phyloP scores from a whole-genome alignment of 495 filamentous ascomycete genomes.

The Daldinia loculata region DNA sequence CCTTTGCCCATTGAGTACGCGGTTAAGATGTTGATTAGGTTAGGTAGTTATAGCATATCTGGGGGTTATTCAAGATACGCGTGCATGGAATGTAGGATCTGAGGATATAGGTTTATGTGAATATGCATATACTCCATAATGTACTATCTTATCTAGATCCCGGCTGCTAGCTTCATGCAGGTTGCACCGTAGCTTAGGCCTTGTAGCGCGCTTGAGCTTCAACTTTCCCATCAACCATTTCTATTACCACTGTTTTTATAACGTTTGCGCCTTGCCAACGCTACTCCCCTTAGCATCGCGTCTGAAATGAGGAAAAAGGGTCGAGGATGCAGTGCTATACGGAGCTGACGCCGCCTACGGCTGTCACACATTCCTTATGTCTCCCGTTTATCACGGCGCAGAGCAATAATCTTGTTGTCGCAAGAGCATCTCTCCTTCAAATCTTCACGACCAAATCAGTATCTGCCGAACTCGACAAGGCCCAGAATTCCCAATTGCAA shows the following conservation, averaged over 20 bases:
- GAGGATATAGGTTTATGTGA: background rate
- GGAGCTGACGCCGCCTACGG: constrained; percentile 89
- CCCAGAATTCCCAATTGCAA: constrained; percentile 44
- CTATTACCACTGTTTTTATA: background rate
- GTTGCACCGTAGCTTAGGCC: background rate
- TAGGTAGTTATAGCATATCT: background rate
- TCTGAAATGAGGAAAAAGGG: constrained; percentile 40
- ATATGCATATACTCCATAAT: constrained; percentile 11
- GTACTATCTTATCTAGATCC: constrained; percentile 33
- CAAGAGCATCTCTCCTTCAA: constrained; percentile 89
- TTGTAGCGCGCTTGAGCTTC: constrained; percentile 18
- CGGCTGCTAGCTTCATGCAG: background rate
- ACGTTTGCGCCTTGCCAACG: constrained; percentile 4
- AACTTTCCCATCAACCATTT: constrained; percentile 4
- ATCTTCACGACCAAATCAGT: constrained; percentile 72
- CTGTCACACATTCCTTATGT: constrained; percentile 86
- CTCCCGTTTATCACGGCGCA: constrained; percentile 78
- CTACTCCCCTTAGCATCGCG: background rate
- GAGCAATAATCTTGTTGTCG: constrained; percentile 84
- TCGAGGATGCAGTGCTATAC: constrained; percentile 75
- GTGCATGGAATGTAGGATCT: background rate
- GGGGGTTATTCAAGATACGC: background rate
- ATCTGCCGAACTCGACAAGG: constrained; percentile 61
- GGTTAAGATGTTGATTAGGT: background rate
- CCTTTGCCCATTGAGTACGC: background rate